Percentiles rank a stretch among this genome's conserved stretches.
Evolutionary conservation across 805 yeast species (phyloP).

Genomic region (Ogataea philodendri): DNA sequence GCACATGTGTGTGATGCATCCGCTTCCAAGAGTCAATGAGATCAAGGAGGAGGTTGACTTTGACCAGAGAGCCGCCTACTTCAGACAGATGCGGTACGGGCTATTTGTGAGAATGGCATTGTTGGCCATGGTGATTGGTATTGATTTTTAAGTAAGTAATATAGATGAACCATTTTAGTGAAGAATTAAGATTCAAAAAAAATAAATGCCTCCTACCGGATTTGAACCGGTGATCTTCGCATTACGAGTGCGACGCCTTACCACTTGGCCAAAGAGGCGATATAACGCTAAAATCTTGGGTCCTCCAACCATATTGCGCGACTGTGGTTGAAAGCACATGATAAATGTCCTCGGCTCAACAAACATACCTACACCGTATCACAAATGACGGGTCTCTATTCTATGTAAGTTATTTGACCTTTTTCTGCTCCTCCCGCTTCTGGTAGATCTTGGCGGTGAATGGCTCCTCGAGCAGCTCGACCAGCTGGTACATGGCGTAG

Average conservation of each 20-base stretch:
- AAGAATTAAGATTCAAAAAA: conserved; percentile 5
- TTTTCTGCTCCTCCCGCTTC: conserved; percentile 46
- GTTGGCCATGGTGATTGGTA: conserved; percentile 96
- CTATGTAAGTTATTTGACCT: conserved; percentile 9
- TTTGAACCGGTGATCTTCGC: conserved; percentile 45
- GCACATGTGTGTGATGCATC: conserved; percentile 99
- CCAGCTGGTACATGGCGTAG: conserved; percentile 76
- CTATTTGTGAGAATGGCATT: conserved; percentile 98
- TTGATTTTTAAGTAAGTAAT: conserved; percentile 54
- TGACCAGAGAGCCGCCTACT: conserved; percentile 98
- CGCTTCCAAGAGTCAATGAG: conserved; percentile 95
- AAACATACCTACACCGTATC: conserved; percentile 1
- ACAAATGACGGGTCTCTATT: neutral
- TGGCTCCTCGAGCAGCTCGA: conserved; percentile 90
- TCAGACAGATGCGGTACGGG: conserved; percentile 99
- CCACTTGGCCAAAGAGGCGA: conserved; percentile 46
- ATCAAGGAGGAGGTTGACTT: conserved; percentile 98
- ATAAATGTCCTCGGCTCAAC: neutral
- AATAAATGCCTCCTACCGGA: conserved; percentile 40
- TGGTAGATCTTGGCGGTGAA: conserved; percentile 91
- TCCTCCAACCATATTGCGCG: neutral
- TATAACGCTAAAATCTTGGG: conserved; percentile 7
- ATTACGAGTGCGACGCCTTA: conserved; percentile 48
- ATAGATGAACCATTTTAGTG: conserved; percentile 1
- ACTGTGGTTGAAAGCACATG: neutral